Conservation (phyloP, 1,284 basidiomycete species). For the Melanopsichium pennsylvanicum region DNA sequence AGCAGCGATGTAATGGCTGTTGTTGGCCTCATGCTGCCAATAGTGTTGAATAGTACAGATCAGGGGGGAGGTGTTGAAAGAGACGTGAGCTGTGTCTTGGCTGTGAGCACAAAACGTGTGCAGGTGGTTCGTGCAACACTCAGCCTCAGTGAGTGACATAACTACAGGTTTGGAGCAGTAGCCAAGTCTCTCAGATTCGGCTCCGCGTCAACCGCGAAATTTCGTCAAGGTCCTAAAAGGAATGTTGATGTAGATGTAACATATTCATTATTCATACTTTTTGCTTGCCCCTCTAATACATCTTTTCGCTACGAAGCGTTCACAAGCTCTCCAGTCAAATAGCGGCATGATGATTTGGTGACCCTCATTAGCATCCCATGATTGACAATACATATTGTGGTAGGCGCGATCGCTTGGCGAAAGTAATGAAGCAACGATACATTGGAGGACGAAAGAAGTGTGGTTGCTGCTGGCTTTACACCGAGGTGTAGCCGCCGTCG, state of each 20-base stretch:
- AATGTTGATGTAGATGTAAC: no score
- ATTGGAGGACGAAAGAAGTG: not conserved
- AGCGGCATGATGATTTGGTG: no score
- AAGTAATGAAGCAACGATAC: not conserved
- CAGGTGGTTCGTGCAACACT: conserved; percentile 23
- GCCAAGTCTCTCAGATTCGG: conserved; percentile 17
- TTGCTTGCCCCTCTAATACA: no score
- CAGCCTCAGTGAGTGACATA: not conserved
- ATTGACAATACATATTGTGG: no score
- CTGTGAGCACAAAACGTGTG: no score
- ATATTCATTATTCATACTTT: no score
- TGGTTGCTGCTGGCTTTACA: conserved; percentile 6
- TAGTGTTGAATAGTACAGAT: not conserved
- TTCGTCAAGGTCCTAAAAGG: no score
- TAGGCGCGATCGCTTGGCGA: no score
- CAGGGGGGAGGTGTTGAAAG: not conserved
- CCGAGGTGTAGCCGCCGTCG: conserved; percentile 77
- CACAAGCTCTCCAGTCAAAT: no score
- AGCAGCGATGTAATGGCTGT: conserved; percentile 24
- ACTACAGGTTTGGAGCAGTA: not conserved
- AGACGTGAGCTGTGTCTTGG: no score
- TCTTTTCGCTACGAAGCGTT: no score
- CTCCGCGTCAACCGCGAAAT: conserved; percentile 10
- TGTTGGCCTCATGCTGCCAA: conserved; percentile 20
- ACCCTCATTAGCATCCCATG: no score